A percentile compares a stretch with the other conserved stretches of the same genome.
Evolutionary conservation across 345 rosid genomes (phyloP).

Genomic region (Mangifera indica): DNA sequence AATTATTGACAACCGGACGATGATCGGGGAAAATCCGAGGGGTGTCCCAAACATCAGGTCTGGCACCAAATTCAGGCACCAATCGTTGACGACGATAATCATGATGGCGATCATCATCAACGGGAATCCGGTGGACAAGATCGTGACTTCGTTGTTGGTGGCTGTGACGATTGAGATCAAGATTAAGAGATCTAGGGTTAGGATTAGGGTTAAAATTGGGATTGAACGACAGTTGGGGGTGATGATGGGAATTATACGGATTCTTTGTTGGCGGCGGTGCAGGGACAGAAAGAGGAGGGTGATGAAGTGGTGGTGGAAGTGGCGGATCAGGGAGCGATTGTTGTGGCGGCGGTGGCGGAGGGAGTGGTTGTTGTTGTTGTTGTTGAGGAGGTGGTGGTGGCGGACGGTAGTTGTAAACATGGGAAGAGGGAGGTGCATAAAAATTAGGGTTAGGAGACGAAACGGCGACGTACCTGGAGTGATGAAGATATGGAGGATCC

Average conservation of each 20-base stretch:
- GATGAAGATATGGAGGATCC: slow-evolving; percentile 49
- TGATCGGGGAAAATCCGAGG: slow-evolving; percentile 25
- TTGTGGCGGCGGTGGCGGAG: slow-evolving; percentile 21
- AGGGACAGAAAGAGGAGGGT: slow-evolving; percentile 24
- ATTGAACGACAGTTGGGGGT: slow-evolving; percentile 34
- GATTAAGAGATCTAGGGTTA: slow-evolving; percentile 11
- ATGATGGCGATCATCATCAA: slow-evolving; percentile 15
- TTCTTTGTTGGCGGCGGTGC: slow-evolving; percentile 16
- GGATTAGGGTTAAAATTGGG: slow-evolving; percentile 24
- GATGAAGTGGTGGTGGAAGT: slow-evolving; percentile 23
- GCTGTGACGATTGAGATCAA: neutral
- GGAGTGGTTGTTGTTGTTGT: neutral
- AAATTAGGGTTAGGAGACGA: slow-evolving; percentile 39
- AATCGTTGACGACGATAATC: slow-evolving; percentile 14
- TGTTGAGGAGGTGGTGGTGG: slow-evolving; percentile 25
- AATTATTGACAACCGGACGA: slow-evolving; percentile 11
- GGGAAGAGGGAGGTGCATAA: slow-evolving; percentile 2
- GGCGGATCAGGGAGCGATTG: slow-evolving; percentile 27
- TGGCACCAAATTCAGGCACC: slow-evolving; percentile 20
- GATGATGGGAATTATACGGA: slow-evolving; percentile 30
- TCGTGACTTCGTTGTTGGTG: slow-evolving; percentile 26
- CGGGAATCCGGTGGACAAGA: slow-evolving; percentile 16
- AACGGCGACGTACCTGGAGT: slow-evolving; percentile 42
- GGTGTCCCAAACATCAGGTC: slow-evolving; percentile 31
- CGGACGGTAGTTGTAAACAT: slow-evolving; percentile 19